Evolutionary conservation across 306 rosid species (phyloP).

Genomic region (Alnus glutinosa): DNA sequence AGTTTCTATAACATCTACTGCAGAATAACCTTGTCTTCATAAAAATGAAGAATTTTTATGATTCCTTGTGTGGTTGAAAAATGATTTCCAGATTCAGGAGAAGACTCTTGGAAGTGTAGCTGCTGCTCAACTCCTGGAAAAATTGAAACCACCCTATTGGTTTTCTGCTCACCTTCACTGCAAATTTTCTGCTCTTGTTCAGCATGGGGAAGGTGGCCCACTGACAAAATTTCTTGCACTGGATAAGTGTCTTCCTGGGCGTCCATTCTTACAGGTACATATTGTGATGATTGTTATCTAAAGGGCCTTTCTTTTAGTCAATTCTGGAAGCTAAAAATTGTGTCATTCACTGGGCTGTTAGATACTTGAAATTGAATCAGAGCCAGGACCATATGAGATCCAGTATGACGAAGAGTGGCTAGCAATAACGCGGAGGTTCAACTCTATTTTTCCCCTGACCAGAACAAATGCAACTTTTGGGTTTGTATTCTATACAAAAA

Average conservation of each 20-base stretch:
- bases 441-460: conserved; percentile 71
- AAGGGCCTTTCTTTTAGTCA: conserved; percentile 19
- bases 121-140: conserved; percentile 78
- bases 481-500: conserved; percentile 44
- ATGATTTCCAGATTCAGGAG: conserved; percentile 64
- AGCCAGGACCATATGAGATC: conserved; percentile 76
- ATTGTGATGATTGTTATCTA: conserved; percentile 5
- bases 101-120: conserved; percentile 80
- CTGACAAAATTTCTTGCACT: conserved; percentile 93
- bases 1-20: neutral
- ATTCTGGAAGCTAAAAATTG: conserved; percentile 24
- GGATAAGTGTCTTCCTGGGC: conserved; percentile 81
- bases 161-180: conserved; percentile 97
- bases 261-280: conserved; percentile 82
- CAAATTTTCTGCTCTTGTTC: conserved; percentile 93
- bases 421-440: conserved; percentile 77
- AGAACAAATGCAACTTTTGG: conserved; percentile 52
- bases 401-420: conserved; percentile 96
- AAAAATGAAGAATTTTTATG: neutral
- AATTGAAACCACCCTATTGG: conserved; percentile 85
- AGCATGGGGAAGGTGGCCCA: conserved; percentile 85
- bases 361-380: conserved; percentile 85
- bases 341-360: conserved; percentile 34
- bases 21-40: neutral
- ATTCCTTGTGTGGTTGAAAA: conserved; percentile 5